These are phyloP conservation scores for Paracorniculantispora psalliotae DNA, from an alignment of 2,329 filamentous ascomycete species.

Conservation along the genomic window DNA sequence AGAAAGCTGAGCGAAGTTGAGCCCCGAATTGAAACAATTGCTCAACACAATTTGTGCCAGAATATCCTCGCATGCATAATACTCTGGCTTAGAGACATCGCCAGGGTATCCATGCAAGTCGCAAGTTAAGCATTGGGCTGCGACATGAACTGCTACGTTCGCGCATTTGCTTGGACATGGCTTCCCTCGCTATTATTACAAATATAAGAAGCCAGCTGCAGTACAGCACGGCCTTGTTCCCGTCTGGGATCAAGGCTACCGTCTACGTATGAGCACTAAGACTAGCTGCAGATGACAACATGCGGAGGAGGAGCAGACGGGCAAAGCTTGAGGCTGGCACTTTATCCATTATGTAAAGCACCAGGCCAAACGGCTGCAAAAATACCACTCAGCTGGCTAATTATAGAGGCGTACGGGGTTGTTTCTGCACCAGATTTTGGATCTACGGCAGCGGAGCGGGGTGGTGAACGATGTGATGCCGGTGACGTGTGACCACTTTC, in stretches of 20 bases:
- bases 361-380: not conserved
- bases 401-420: not conserved
- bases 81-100: not conserved
- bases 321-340: not conserved
- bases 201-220: not conserved
- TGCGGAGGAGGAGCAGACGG: not conserved
- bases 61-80: not conserved
- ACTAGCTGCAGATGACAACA: not conserved
- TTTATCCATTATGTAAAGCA: not conserved
- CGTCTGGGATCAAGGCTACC: not conserved
- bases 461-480: conserved; percentile 1
- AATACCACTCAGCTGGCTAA: not conserved
- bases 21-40: too few species aligned
- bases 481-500: conserved; percentile 1
- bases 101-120: not conserved
- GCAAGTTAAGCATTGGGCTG: not conserved
- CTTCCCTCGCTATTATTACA: not conserved
- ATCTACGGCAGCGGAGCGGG: conserved; percentile 2
- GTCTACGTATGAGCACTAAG: not conserved
- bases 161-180: not conserved
- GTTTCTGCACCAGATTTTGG: not conserved
- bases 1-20: not conserved
- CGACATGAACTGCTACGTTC: not conserved
- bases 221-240: not conserved
- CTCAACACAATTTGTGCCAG: not conserved